Percentiles rank a stretch among this genome's conserved stretches.
Evolutionary conservation across 2,329 filamentous ascomycete genomes (phyloP).

Genomic region (Aspergillus japonicus): DNA sequence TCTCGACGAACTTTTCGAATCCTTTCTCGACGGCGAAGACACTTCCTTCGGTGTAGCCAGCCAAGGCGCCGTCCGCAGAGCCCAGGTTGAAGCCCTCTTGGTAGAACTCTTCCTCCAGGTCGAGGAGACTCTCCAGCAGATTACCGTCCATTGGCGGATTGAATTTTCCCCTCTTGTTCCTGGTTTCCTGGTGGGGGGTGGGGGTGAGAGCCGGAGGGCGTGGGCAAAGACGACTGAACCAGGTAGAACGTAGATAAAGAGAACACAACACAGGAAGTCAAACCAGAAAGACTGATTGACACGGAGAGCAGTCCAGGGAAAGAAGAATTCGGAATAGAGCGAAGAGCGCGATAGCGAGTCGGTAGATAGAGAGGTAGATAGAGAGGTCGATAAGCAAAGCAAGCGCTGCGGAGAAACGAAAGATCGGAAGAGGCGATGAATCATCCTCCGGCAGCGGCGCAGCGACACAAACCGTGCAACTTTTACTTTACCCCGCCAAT

Average conservation of each 20-base stretch:
- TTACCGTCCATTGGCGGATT: conserved; percentile 44
- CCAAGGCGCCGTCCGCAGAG: conserved; percentile 68
- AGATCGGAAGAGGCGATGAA: conserved; percentile 15
- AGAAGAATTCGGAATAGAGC: conserved; percentile 47
- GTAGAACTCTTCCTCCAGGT: conserved; percentile 71
- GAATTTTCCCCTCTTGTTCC: neutral
- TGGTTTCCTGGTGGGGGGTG: neutral
- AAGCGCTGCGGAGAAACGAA: conserved; percentile 22
- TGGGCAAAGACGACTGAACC: neutral
- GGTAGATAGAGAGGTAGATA: conserved; percentile 57
- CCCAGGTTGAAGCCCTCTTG: conserved; percentile 77
- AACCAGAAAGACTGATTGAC: neutral
- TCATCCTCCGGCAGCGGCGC: conserved; percentile 13
- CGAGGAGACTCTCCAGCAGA: conserved; percentile 57
- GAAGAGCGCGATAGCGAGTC: neutral
- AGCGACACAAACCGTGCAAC: neutral
- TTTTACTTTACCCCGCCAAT: conserved; percentile 8
- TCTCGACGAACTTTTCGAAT: conserved; percentile 84
- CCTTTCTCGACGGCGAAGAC: conserved; percentile 88
- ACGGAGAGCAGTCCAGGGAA: conserved; percentile 27
- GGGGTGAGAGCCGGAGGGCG: conserved; percentile 25
- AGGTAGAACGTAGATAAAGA: neutral
- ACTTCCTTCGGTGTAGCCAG: conserved; percentile 83
- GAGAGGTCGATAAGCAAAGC: conserved; percentile 41
- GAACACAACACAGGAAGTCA: conserved; percentile 16